Base-by-base conservation (phyloP, 2,329 filamentous ascomycete species). In the Exophiala oligosperma region DNA sequence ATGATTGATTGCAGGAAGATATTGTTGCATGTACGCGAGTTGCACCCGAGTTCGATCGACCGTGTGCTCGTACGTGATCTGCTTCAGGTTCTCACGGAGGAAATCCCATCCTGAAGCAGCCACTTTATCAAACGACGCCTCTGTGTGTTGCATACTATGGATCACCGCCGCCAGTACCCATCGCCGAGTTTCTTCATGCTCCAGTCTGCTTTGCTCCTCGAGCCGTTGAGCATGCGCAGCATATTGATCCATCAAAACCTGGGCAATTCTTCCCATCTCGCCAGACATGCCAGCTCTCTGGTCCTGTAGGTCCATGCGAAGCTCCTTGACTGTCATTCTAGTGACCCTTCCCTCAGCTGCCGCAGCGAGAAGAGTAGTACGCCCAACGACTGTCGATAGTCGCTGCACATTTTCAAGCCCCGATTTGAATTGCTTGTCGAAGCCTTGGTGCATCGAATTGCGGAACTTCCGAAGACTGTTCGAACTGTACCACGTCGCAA, bases 121-220 rank as follows among this genome's bases (percentile, higher is more conserved):
- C 14, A 51, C 29, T 23, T 17, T 37, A 11, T 24, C 17, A 23
- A 37, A 40, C 11, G 49, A 40, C 9, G 49, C 49, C 24, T 51
- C 14, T 5, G 49, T 51, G 8, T 24, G 23, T 17, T 51, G 26
- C 49, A 51, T 24, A 14, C 40, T 29, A 17, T 35, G 21, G 24
- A 17, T 23, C 28, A 51, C 28, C 8, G 49, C 49, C 21, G 32
- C 49, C 28, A 51, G 37, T 29, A 51, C 40, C 24, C 40, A 32
- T 11, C 49, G 29, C 38, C 49, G 29, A n/a, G 49, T 51, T 37
- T 51, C 49, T 51, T 51, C 29, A 24, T 51, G 49, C 17, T 40
- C n/a, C 8, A 51, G 40, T 38, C 49, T 51, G 49, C 32, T 51
- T 38, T 40, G 32, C 37, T 51, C 49, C 32, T 51, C 49, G 17